These are phyloP conservation scores for Hericium erinaceus DNA, from an alignment of 768 basidiomycete species.

Conservation along the genomic window DNA sequence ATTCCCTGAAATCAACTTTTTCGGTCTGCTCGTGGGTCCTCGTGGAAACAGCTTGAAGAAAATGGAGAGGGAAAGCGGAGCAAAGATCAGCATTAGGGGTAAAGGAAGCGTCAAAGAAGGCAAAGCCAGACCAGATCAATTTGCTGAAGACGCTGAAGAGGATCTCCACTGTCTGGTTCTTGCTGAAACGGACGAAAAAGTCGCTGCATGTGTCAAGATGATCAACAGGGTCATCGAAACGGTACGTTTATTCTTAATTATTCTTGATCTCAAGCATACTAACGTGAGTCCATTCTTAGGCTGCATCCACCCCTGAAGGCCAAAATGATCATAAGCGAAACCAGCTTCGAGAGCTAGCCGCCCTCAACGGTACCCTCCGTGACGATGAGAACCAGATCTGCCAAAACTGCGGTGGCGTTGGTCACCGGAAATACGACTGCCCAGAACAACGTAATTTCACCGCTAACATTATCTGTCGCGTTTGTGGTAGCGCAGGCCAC, in stretches of 20 bases:
- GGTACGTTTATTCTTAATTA: slow-evolving; percentile 38
- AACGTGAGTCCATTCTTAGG: slow-evolving; percentile 38
- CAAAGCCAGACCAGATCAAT: slow-evolving; percentile 91
- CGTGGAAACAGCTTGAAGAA: slow-evolving; percentile 99
- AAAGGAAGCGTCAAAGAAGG: slow-evolving; percentile 99
- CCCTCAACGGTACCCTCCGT: slow-evolving; percentile 95
- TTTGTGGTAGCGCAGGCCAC: slow-evolving; percentile 96
- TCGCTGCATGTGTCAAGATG: slow-evolving; percentile 82
- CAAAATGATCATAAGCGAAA: slow-evolving; percentile 99
- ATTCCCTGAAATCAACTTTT: slow-evolving; percentile 99
- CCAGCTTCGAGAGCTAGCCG: slow-evolving; percentile 95
- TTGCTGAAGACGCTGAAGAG: slow-evolving; percentile 94
- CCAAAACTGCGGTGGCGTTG: slow-evolving; percentile 90
- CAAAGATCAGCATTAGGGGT: slow-evolving; percentile 96
- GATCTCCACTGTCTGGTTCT: slow-evolving; percentile 97
- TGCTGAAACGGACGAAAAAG: slow-evolving; percentile 88
- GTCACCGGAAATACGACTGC: slow-evolving; percentile 98
- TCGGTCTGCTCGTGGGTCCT: slow-evolving; percentile 94
- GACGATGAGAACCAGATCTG: slow-evolving; percentile 99
- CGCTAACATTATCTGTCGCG: slow-evolving; percentile 98
- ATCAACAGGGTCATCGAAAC: slow-evolving; percentile 99
- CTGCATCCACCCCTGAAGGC: slow-evolving; percentile 97
- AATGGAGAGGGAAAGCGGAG: slow-evolving; percentile 97
- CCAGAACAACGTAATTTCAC: slow-evolving; percentile 97
- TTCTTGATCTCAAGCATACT: not conserved